A percentile compares a stretch with the other conserved stretches of the same genome.
These are phyloP conservation scores for Fusarium sp. DNA, from an alignment of 2,329 filamentous ascomycete species.

Conservation along the genomic window DNA sequence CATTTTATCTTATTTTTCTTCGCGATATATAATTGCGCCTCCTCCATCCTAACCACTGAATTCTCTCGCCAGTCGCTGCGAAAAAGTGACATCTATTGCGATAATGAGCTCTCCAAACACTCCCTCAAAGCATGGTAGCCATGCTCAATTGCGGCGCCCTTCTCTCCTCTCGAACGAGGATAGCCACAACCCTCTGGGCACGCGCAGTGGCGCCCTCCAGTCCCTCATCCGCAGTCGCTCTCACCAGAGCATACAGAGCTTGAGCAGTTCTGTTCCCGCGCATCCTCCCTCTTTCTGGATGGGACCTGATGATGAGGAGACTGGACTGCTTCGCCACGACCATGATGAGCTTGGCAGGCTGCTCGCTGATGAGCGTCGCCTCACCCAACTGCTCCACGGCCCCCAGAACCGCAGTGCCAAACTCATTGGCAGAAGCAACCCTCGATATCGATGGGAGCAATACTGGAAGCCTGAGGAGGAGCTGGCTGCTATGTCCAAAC, in stretches of 20 bases:
- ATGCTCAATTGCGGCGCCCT: conserved; percentile 41
- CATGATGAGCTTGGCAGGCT: conserved; percentile 57
- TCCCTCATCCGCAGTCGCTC: conserved; percentile 52
- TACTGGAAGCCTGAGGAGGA: conserved; percentile 87
- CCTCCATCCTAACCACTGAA: not conserved
- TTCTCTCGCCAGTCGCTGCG: conserved; percentile 8
- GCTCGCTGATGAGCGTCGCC: conserved; percentile 63
- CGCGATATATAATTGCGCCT: not conserved
- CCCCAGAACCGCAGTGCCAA: conserved; percentile 83
- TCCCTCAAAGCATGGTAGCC: conserved; percentile 35
- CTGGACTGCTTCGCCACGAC: conserved; percentile 40
- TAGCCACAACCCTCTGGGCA: conserved; percentile 45
- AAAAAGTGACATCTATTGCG: conserved; percentile 15
- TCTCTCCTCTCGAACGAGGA: conserved; percentile 47
- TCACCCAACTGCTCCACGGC: conserved; percentile 67
- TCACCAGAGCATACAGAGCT: conserved; percentile 44
- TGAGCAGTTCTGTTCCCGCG: conserved; percentile 38
- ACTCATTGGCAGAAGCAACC: conserved; percentile 88
- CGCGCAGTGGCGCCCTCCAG: conserved; percentile 49
- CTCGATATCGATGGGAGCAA: conserved; percentile 82
- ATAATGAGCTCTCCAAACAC: conserved; percentile 45
- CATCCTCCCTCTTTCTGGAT: conserved; percentile 37
- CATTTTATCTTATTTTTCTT: conserved; percentile 7
- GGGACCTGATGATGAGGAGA: conserved; percentile 46
- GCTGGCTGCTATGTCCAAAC: conserved; percentile 73